Percentiles rank a stretch among this genome's conserved stretches.
These are phyloP conservation scores for Apophysomyces elegans DNA, from an alignment of 371 early-diverging fungal species.

Conservation along the genomic window DNA sequence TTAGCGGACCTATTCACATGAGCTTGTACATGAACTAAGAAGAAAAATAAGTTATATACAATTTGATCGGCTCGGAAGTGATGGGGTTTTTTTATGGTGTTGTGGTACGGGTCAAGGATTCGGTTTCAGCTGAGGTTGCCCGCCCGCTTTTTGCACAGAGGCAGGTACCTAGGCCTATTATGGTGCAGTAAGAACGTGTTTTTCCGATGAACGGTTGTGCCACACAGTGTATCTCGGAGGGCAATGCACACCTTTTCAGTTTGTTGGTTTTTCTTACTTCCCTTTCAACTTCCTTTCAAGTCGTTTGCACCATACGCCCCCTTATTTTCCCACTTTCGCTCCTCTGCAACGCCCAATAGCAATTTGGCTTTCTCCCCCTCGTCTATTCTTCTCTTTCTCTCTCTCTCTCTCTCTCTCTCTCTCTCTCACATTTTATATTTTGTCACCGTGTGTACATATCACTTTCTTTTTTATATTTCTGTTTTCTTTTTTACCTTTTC, in stretches of 20 bases:
- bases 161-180: neutral
- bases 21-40: neutral
- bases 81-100: neutral
- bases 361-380: constrained; percentile 4
- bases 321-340: constrained; percentile 9
- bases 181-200: constrained; percentile 6
- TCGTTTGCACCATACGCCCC: constrained; percentile 2
- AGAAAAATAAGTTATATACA: neutral
- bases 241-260: constrained; percentile 1
- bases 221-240: neutral
- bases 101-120: neutral
- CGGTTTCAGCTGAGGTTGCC: neutral
- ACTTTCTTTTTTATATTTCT: neutral
- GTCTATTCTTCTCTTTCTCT: constrained; percentile 5
- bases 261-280: neutral
- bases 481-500: constrained; percentile 9
- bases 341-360: constrained; percentile 10
- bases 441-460: constrained; percentile 11
- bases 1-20: neutral
- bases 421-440: neutral
- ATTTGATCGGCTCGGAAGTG: constrained; percentile 8
- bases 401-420: constrained; percentile 2
- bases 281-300: constrained; percentile 4
- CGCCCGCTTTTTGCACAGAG: neutral
- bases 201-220: constrained; percentile 1